Percentiles rank a stretch among this genome's conserved stretches.
Evolutionary conservation across 139 green algal species (phyloP).

Genomic region (Zygnema circumcarinatum): DNA sequence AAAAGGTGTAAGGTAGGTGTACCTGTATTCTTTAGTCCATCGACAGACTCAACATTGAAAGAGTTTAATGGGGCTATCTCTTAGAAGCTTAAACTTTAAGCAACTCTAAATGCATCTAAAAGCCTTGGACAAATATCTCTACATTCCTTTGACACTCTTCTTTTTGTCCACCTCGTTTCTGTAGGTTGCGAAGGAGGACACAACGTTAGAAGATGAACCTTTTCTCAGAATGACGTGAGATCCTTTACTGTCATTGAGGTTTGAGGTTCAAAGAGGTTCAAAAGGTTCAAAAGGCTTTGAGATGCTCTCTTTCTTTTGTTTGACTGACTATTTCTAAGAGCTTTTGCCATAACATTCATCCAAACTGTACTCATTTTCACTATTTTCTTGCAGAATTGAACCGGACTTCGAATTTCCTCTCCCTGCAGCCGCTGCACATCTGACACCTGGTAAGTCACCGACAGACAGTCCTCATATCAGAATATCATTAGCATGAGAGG

Average conservation of each 20-base stretch:
- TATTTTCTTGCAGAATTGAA: not conserved
- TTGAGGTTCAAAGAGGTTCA: not conserved
- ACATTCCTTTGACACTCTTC: not conserved
- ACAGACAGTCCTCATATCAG: too few species aligned
- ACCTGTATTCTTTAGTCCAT: not conserved
- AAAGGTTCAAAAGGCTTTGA: not conserved
- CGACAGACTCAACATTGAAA: not conserved
- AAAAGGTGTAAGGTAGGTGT: not conserved
- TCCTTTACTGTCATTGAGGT: not conserved
- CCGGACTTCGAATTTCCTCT: too few species aligned
- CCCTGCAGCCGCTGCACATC: not conserved
- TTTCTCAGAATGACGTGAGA: not conserved
- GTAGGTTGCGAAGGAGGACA: too few species aligned
- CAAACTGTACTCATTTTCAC: not conserved
- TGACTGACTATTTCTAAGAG: too few species aligned
- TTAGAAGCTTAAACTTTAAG: too few species aligned
- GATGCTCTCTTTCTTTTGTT: not conserved
- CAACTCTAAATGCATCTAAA: not conserved
- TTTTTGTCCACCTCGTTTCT: not conserved
- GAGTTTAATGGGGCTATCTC: not conserved
- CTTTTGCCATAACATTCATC: too few species aligned
- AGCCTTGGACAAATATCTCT: not conserved
- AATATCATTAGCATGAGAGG: too few species aligned
- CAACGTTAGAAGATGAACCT: too few species aligned
- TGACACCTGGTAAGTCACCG: not conserved